Conservation (phyloP, 176 grass and related monocot species). For the Lolium rigidum region DNA sequence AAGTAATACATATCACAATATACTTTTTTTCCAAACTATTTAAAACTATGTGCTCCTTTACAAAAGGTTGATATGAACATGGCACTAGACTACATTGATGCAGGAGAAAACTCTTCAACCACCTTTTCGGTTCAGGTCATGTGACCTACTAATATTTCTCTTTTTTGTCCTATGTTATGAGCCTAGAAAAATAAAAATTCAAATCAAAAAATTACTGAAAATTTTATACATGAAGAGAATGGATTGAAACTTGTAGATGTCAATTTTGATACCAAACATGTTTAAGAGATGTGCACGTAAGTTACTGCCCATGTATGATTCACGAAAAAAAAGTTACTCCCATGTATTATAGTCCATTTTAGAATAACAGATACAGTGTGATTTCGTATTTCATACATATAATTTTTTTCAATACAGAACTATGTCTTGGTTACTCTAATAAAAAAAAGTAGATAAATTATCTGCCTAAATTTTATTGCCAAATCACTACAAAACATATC, state of each 20-base stretch:
- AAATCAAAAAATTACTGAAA: neutral
- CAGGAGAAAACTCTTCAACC: neutral
- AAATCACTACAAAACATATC: no score
- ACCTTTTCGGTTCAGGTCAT: neutral
- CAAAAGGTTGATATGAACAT: neutral
- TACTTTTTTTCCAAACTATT: neutral
- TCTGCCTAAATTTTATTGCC: neutral
- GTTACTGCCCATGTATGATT: neutral
- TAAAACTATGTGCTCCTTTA: neutral
- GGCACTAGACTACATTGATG: neutral
- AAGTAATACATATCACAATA: neutral
- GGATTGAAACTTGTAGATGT: neutral
- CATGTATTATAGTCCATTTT: neutral
- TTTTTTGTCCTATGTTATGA: neutral
- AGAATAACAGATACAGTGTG: neutral
- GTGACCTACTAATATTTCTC: neutral
- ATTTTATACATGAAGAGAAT: neutral
- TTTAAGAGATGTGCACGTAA: neutral
- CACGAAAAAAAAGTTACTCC: no score
- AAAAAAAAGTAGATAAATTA: neutral
- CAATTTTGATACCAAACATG: neutral
- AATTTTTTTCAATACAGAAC: neutral
- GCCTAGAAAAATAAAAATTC: neutral
- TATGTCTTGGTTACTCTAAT: neutral
- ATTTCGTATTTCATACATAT: no score